Percentiles rank a stretch among this genome's conserved stretches.
Evolutionary conservation across 345 rosid species (phyloP).

Genomic region (Camelina neglecta): DNA sequence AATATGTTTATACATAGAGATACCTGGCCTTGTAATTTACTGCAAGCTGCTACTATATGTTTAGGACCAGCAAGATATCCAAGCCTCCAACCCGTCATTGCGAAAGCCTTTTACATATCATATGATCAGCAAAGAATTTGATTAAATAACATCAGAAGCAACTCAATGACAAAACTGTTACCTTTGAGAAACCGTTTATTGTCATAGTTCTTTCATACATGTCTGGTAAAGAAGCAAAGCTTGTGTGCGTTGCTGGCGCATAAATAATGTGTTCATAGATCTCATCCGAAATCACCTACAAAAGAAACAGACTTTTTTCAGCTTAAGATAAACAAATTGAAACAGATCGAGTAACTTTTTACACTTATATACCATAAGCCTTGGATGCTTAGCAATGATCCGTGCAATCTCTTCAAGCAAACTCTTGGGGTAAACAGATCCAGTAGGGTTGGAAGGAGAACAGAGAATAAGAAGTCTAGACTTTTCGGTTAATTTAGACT

Average conservation of each 20-base stretch:
- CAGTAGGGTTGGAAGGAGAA: slow-evolving; percentile 98
- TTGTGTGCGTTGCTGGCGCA: slow-evolving; percentile 85
- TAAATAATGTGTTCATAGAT: slow-evolving; percentile 97
- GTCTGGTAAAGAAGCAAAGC: slow-evolving; percentile 94
- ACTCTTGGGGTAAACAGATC: slow-evolving; percentile 91
- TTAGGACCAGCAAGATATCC: slow-evolving; percentile 95
- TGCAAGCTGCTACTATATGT: slow-evolving; percentile 90
- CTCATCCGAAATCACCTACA: slow-evolving; percentile 93
- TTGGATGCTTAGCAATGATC: slow-evolving; percentile 89
- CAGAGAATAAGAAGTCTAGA: slow-evolving; percentile 91
- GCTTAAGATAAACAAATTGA: neutral
- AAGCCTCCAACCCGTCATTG: slow-evolving; percentile 99
- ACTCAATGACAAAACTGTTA: slow-evolving; percentile 33
- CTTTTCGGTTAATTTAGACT: slow-evolving; percentile 73
- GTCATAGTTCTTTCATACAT: slow-evolving; percentile 97
- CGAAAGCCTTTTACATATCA: slow-evolving; percentile 75
- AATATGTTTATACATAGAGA: neutral
- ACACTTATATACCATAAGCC: slow-evolving; percentile 73
- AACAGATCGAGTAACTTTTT: slow-evolving; percentile 4
- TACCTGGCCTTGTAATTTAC: slow-evolving; percentile 99
- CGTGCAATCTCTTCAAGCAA: slow-evolving; percentile 90
- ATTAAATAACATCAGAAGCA: neutral
- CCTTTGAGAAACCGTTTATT: slow-evolving; percentile 97
- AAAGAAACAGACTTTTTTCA: neutral
- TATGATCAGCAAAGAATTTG: slow-evolving; percentile 13